Percentiles rank a stretch among this genome's conserved stretches.
Evolutionary conservation across 2,329 filamentous ascomycete genomes (phyloP).

Genomic region (Colletotrichum sansevieriae): DNA sequence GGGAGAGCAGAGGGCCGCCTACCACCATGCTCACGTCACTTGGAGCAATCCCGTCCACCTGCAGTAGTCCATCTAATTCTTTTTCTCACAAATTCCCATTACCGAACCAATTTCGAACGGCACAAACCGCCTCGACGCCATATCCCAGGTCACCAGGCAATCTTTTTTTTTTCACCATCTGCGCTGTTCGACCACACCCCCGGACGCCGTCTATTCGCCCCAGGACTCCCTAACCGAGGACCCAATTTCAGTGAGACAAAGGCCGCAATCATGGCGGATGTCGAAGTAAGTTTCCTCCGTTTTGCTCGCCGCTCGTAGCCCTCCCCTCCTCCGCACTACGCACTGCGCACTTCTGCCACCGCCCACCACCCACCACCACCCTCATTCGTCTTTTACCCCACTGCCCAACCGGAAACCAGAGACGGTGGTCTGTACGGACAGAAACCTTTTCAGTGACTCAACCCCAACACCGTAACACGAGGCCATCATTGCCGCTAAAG

Average conservation of each 20-base stretch:
- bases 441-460: slow-evolving; percentile 38
- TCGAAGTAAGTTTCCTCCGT: slow-evolving; percentile 49
- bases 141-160: slow-evolving; percentile 24
- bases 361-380: slow-evolving; percentile 33
- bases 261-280: slow-evolving; percentile 48
- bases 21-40: slow-evolving; percentile 38
- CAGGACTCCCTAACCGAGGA: slow-evolving; percentile 42
- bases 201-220: slow-evolving; percentile 21
- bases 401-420: slow-evolving; percentile 28
- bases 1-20: slow-evolving; percentile 12
- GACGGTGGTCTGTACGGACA: slow-evolving; percentile 36
- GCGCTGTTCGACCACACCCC: slow-evolving; percentile 23
- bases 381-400: slow-evolving; percentile 38
- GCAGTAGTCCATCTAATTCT: slow-evolving; percentile 30
- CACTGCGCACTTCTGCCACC: slow-evolving; percentile 33
- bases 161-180: not conserved
- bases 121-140: slow-evolving; percentile 20
- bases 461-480: slow-evolving; percentile 10
- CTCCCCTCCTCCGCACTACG: slow-evolving; percentile 35
- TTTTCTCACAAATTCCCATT: slow-evolving; percentile 34
- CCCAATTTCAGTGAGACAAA: slow-evolving; percentile 37
- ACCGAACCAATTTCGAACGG: slow-evolving; percentile 23
- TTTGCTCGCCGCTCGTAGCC: slow-evolving; percentile 35
- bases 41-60: slow-evolving; percentile 32
- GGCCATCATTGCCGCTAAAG: slow-evolving; percentile 9